Conservation (phyloP, 2,329 filamentous ascomycete genomes). For the Ascochyta fabae region DNA sequence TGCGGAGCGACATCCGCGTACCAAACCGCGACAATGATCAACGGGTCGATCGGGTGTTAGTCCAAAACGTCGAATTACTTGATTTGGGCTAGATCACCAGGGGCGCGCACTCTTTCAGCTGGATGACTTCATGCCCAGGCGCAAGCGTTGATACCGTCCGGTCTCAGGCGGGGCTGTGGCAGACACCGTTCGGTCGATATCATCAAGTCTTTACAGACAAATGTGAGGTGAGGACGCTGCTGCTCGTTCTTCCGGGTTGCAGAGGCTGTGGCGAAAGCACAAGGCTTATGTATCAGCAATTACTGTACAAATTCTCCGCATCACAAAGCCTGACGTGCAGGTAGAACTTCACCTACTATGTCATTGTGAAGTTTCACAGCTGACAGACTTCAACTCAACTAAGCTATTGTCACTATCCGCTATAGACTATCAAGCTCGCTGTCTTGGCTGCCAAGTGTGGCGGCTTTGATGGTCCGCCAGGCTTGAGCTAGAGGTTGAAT, state of each 20-base stretch:
- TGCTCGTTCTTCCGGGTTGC: too few species aligned
- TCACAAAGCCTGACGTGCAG: too few species aligned
- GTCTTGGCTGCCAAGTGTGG: constrained; percentile 10
- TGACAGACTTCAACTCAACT: neutral
- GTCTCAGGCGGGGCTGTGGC: too few species aligned
- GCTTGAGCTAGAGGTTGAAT: neutral
- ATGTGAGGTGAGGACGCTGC: too few species aligned
- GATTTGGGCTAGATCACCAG: neutral
- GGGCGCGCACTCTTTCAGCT: neutral
- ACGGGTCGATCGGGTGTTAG: neutral
- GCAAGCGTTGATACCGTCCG: neutral
- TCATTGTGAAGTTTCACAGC: neutral
- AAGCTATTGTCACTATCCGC: neutral
- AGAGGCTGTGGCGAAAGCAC: too few species aligned
- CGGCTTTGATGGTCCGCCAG: neutral
- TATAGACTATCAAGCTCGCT: neutral
- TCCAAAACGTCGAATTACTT: neutral
- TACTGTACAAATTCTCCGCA: too few species aligned
- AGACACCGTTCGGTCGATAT: too few species aligned
- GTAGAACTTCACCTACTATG: neutral
- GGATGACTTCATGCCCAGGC: neutral
- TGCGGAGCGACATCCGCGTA: constrained; percentile 2
- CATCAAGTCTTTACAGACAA: too few species aligned
- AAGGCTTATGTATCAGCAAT: too few species aligned
- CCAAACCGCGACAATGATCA: neutral